Base-by-base conservation (phyloP, 2,329 filamentous ascomycete species). In the Venturiaceae sp. region DNA sequence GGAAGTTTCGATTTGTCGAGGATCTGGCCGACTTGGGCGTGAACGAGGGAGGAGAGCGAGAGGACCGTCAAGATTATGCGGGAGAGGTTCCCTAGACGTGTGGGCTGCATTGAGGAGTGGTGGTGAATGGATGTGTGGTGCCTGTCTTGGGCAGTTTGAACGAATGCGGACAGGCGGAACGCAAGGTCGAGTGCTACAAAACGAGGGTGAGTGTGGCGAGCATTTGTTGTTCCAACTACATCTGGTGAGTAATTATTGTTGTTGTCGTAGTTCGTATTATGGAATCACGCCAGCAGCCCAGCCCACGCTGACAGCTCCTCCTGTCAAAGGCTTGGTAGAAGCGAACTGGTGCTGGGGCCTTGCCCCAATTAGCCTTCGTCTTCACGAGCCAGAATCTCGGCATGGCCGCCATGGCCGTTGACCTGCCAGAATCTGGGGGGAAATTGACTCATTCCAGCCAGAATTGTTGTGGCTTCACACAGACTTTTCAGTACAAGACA, bases 1-100 rank as follows among this genome's bases (percentile, higher is more conserved):
- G 55, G 55, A 30, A 50, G 46, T 30, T 54, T 54, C 16, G 57
- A 30, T 7, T 5, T 30, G 47, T 53, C 46, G 57, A 58, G 57
- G 16, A 54, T 28, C 7, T 33, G 33, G n/a, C 57, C 46, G 28
- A 39, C 50, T 54, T 58, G 57, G 44, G 57, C 50, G 47, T 21
- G 16, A 14, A 32, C 19, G 47, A 41, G 26, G 34, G 44, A 5
- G 14, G 57, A 23, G 7, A 44, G 32, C n/a, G 32, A 46, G 14
- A 34, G 19, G 21, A 54, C 5, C 13, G 30, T 2, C 16, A 44
- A 3, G 23, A 58, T 5, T 16, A 53, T 9, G 32, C 14, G 32
- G 8, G 21, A 58, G 28, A 21, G 30, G 44, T n/a, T 28, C 23
- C 23, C 44, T 32, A 23, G 44, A 30, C 13, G 44, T 30, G 13